Evolutionary conservation across 2,329 filamentous ascomycete species (phyloP), one percentile per base, ranked within the genome.

Genomic region (Colletotrichum melonis): DNA sequence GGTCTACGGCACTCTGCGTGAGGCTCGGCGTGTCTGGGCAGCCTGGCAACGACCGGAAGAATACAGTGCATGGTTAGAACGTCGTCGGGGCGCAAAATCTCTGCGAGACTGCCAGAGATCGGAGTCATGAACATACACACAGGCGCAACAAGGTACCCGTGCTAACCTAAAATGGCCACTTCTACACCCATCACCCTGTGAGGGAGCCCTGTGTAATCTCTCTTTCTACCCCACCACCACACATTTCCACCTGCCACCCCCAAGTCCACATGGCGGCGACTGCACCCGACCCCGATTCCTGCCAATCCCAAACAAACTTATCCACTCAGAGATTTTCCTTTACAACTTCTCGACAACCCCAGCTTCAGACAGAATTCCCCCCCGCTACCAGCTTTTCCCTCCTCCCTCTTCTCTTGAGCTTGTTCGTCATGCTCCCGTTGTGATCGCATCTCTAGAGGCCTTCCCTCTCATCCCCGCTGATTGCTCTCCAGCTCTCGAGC

Each of bases 321-420:
- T 65, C 71, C 71, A 71, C 71, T 73, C 67, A 73, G 56, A 73
- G 67, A 73, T 71, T 73, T 73, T 73, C 67, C 60, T 73, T 73
- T 70, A 71, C 71, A 73, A 73, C 71, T 71, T 73, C 67, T 71
- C 62, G 71, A 73, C 71, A 57, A 73, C 71, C 71, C 71, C 71
- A 73, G 71, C 71, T 73, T 73, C 71, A 73, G 46, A 64, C 32
- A 63, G 19, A 46, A 24, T 19, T 60, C 56, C 46, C 70, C 66
- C 46, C 67, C 57, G 52, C 60, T 46, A 73, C 67, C 71, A 64
- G 38, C 62, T 42, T 64, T 55, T 46, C 30, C 32, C 57, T 56
- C 52, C 42, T 22, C 56, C 56, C 32, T 71, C 66, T 58, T n/a
- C 35, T 63, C 63, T 55, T 26, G 52, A 74, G 63, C 42, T 64